Base-by-base conservation (phyloP, 441 rosid species). In the Daphne laureola region DNA sequence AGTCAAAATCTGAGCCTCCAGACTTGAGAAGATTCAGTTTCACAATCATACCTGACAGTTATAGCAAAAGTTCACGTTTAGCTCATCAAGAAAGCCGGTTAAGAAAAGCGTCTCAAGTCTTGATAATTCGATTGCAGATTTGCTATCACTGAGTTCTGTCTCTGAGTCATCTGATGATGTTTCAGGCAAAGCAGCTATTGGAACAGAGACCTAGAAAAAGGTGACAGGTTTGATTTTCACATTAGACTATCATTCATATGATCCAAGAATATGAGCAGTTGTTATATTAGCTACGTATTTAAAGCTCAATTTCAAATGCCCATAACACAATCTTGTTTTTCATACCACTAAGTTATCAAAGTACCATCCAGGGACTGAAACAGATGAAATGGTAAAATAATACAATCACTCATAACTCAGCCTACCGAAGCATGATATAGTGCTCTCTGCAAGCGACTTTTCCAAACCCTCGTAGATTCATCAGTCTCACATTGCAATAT, bases 81-180 rank as follows among this genome's bases (percentile, higher is more conserved):
- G 72, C 70, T 90, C 98, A 75, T 94, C 96, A 57, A 94, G 95
- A 71, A 79, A 83, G 43, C 99, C 99, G 2, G 95, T 86, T 12
- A 94, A 58, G 60, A 79, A 94, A 21, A 94, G 57, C 56, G 64
- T 84, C 76, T 88, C 99, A 53, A 76, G 59, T 63, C 54, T 74
- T 46, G 78, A 73, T 44, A 71, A 35, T 63, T 75, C 84, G 67
- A 53, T 58, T 44, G 59, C 48, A 62, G 75, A 79, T 46, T 48
- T 47, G 40, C 62, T 69, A 55, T 67, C 81, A 63, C 61, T 67
- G 43, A 49, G 60, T 57, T 84, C 95, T 51, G 74, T 60, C 63
- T 90, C 96, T 44, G 96, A 79, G 67, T 80, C 86, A 61, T 86
- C 97, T 3, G 95, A 90, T 43, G 99, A 90, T 58, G 96, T 74